A percentile compares a stretch with the other conserved stretches of the same genome.
Conservation (phyloP, 805 yeast species). For the Yarrowia divulgata region DNA sequence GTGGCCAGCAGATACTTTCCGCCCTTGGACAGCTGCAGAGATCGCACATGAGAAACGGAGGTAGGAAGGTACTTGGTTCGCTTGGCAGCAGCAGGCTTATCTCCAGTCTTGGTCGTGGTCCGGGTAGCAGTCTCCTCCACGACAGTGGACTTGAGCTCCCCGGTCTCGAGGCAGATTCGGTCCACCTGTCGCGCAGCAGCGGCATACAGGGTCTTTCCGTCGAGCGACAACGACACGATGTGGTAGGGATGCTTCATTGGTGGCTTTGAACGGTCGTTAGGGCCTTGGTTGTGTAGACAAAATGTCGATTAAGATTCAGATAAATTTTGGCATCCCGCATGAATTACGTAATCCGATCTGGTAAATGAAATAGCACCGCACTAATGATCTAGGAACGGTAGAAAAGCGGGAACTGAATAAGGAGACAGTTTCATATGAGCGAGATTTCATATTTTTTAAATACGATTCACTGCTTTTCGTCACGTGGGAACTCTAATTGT, state of each 20-base stretch:
- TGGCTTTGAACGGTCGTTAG: not conserved
- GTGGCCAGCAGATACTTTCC: slow-evolving; percentile 68
- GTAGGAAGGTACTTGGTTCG: slow-evolving; percentile 38
- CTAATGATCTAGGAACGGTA: not conserved
- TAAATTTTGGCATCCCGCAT: slow-evolving; percentile 26
- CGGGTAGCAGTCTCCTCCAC: slow-evolving; percentile 15
- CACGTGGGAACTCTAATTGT: slow-evolving; percentile 32
- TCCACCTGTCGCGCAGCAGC: slow-evolving; percentile 40
- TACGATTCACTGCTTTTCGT: not conserved
- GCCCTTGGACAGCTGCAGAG: slow-evolving; percentile 60
- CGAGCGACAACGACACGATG: slow-evolving; percentile 26
- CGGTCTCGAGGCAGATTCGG: slow-evolving; percentile 37
- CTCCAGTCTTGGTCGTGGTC: slow-evolving; percentile 22
- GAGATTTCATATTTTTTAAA: not conserved
- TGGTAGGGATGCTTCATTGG: slow-evolving; percentile 40
- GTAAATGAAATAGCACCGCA: not conserved
- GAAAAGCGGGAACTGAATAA: too few species aligned
- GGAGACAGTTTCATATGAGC: not conserved
- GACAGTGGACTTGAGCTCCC: slow-evolving; percentile 36
- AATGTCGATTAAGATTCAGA: slow-evolving; percentile 18
- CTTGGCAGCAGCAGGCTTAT: slow-evolving; percentile 15
- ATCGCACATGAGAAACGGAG: slow-evolving; percentile 61
- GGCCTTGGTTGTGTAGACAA: not conserved
- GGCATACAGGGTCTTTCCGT: slow-evolving; percentile 30
- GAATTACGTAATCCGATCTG: slow-evolving; percentile 17